Conservation (phyloP, 257 asterid species). For the Penstemon barbatus region DNA sequence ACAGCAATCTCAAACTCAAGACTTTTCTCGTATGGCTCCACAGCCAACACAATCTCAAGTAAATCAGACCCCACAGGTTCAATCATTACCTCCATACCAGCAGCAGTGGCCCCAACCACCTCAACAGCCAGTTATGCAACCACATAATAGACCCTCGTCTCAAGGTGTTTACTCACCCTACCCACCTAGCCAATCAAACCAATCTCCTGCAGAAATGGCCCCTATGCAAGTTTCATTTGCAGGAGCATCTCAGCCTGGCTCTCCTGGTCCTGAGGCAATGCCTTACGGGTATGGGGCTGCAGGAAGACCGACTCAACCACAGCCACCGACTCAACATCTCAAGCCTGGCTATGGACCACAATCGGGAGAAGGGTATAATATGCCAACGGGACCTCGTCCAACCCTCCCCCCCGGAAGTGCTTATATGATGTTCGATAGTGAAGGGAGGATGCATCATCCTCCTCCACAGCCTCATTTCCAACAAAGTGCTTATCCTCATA, state of each 20-base stretch:
- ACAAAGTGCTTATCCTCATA: constrained; percentile 69
- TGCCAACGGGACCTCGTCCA: constrained; percentile 61
- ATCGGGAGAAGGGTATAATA: constrained; percentile 65
- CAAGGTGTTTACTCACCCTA: constrained; percentile 63
- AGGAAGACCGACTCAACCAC: constrained; percentile 66
- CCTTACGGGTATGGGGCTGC: constrained; percentile 60
- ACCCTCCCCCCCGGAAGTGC: constrained; percentile 64
- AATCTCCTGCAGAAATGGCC: constrained; percentile 57
- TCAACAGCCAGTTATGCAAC: constrained; percentile 53
- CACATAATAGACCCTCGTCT: constrained; percentile 65
- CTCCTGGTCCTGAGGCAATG: constrained; percentile 54
- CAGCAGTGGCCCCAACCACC: constrained; percentile 73
- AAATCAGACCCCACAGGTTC: constrained; percentile 57
- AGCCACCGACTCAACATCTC: constrained; percentile 54
- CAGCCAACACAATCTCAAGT: constrained; percentile 63
- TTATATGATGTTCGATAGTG: constrained; percentile 69
- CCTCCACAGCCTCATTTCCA: constrained; percentile 66
- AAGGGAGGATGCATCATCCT: constrained; percentile 66
- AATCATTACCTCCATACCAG: constrained; percentile 56
- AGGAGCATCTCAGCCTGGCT: constrained; percentile 51
- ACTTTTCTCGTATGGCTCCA: constrained; percentile 50
- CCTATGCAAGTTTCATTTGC: constrained; percentile 67
- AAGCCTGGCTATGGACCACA: constrained; percentile 55
- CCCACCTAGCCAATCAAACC: constrained; percentile 55
- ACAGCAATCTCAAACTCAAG: constrained; percentile 63